These are phyloP conservation scores for Tulasnella calospora DNA, from an alignment of 768 basidiomycete genomes.

Conservation along the genomic window DNA sequence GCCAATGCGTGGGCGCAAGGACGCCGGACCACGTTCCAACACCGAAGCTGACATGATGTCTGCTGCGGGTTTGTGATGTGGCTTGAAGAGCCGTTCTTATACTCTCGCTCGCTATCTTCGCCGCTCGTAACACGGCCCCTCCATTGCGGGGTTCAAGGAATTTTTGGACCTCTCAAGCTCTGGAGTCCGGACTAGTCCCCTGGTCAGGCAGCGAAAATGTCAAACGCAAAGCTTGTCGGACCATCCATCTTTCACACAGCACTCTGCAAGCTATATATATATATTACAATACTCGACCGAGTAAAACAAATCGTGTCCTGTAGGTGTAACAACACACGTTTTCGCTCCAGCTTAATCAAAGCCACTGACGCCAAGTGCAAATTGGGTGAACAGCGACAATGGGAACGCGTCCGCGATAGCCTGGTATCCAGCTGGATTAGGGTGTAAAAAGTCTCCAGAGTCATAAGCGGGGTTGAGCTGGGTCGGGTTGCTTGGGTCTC, in stretches of 20 bases:
- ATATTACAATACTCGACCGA: too few species aligned
- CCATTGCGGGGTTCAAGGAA: too few species aligned
- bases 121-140: not conserved
- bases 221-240: too few species aligned
- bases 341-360: slow-evolving; percentile 15
- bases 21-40: not conserved
- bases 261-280: too few species aligned
- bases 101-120: not conserved
- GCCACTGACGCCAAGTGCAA: slow-evolving; percentile 32
- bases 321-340: too few species aligned
- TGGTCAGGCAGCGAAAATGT: too few species aligned
- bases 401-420: slow-evolving; percentile 44
- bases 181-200: too few species aligned
- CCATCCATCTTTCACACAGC: too few species aligned
- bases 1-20: not conserved
- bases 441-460: slow-evolving; percentile 49
- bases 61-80: not conserved
- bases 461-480: slow-evolving; percentile 41
- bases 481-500: slow-evolving; percentile 40
- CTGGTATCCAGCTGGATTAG: slow-evolving; percentile 46
- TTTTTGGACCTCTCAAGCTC: not conserved
- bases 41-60: not conserved
- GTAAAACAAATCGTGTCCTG: too few species aligned
- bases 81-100: not conserved
- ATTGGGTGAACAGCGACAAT: slow-evolving; percentile 39